Base-by-base conservation (phyloP, 352 stramenopile species). In the Phytophthora foliorum region DNA sequence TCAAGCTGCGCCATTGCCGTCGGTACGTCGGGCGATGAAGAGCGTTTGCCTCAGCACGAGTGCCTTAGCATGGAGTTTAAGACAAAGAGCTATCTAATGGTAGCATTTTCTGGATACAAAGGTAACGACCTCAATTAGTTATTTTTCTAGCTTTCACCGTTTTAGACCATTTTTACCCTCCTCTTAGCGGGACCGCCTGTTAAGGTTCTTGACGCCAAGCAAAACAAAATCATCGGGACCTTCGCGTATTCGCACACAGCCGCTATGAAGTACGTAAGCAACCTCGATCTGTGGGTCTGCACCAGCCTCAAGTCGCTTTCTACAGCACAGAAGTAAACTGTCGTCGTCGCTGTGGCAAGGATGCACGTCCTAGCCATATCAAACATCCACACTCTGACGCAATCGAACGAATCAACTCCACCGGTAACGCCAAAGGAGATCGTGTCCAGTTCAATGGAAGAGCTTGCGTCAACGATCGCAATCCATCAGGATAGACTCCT, bases 181-280 rank as follows among this genome's bases (percentile, higher is more conserved):
- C n/a, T n/a, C n/a, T n/a, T n/a, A n/a, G n/a, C n/a, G n/a, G n/a
- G n/a, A n/a, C n/a, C n/a, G n/a, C n/a, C n/a, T n/a, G n/a, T 52
- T 32, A 16, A 55, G 29, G 27, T 16, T 46, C 9, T 63, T 2
- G 41, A 53, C 19, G 17, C n/a, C n/a, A n/a, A 36, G 3, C 0
- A 48, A 42, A 7, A 53, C 42, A 42, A 48, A 38, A 31, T 63
- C n/a, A 54, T 27, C 19, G 55, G 27, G 3, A 17, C 19, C n/a
- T 55, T 63, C 19, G 42, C 17, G 1, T 48, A 54, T 27, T 63
- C 55, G 1, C 55, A 63, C 42, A n/a, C 9, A 42, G 36, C 36
- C 10, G 36, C 14, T 14, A 17, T 5, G 11, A 42, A 14, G 29
- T 41, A 55, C 13, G 27, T 55, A 2, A 55, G 1, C 27, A 55